Evolutionary conservation across 2,329 filamentous ascomycete species (phyloP), one percentile per base, ranked within the genome.

Genomic region (Fusarium sororula): DNA sequence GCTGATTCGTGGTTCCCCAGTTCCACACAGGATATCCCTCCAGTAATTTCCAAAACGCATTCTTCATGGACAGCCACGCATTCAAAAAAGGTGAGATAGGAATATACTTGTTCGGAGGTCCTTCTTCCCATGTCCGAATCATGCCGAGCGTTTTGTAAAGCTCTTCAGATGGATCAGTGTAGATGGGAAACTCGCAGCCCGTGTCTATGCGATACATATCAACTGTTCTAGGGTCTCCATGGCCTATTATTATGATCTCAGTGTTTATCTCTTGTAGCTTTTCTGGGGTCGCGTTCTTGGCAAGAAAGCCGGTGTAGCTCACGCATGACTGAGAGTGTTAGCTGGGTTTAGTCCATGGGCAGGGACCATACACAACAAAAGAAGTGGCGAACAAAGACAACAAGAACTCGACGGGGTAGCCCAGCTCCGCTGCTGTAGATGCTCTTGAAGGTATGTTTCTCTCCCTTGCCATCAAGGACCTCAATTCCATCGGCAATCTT

Each of bases 381-480:
- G 15, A 74, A 74, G 26, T 74, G 72, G 1, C 72, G 72, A 12
- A 75, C 32, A 20, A 74, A 74, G 3, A 74, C 56, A 7, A 74
- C 59, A 15, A 74, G 60, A 13, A 74, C 57, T 12, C 63, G 44
- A 2, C 47, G 24, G 9, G 68, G 44, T 3, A 17, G 1, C 4
- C 44, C 53, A 9, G 60, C 37, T 17, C 72, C 39, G 6, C 41
- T 66, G 6, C 41, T 66, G 22, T 72, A 74, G 24, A 69, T 45
- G 41, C 68, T 75, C 22, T 54, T 63, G 37, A 74, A 74, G 1
- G 60, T 39, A 35, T 74, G 72, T 7, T 48, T 56, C 15, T 32
- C 35, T 28, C 50, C 42, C 13, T 74, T 32, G 7, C 56, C 42
- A 5, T 75, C 72, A 12, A 60, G 32, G 3, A 74, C 11, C n/a